phyloP scores from a whole-genome alignment of 2,329 filamentous ascomycete genomes.

The Pseudofabraea citricarpa region DNA sequence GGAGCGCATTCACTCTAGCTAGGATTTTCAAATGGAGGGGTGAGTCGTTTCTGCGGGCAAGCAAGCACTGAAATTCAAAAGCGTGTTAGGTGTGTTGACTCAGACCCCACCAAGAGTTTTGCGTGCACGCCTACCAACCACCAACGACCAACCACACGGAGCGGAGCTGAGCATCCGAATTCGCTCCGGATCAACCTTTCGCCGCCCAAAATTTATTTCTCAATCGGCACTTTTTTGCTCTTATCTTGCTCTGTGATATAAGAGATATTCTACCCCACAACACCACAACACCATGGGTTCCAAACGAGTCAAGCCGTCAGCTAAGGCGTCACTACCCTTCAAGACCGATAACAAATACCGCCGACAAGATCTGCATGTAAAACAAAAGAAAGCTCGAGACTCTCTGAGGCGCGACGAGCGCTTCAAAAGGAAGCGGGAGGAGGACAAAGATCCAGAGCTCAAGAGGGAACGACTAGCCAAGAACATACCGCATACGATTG shows the following conservation, averaged over 20 bases:
- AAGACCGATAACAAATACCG: conserved; percentile 73
- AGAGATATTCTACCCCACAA: conserved; percentile 15
- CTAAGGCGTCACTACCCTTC: conserved; percentile 41
- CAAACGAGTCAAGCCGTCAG: conserved; percentile 38
- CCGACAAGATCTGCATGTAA: conserved; percentile 72
- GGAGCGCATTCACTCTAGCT: conserved; percentile 32
- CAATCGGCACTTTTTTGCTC: too few relatives aligned
- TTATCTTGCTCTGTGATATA: too few relatives aligned
- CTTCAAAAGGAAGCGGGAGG: conserved; percentile 76
- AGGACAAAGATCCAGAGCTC: conserved; percentile 75
- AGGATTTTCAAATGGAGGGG: conserved; percentile 20
- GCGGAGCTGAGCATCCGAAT: background rate
- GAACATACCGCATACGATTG: conserved; percentile 78
- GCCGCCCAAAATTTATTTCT: too few relatives aligned
- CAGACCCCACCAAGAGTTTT: too few relatives aligned
- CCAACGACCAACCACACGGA: too few relatives aligned
- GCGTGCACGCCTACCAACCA: too few relatives aligned
- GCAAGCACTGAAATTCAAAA: background rate
- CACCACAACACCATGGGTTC: conserved; percentile 38
- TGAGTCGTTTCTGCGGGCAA: conserved; percentile 13
- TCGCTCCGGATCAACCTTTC: conserved; percentile 10
- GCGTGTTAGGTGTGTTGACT: too few relatives aligned
- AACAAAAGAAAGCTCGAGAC: conserved; percentile 73
- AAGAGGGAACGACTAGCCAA: conserved; percentile 67
- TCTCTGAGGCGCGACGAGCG: conserved; percentile 71